Conservation (phyloP, 306 rosid genomes). For the Clitoria ternatea region DNA sequence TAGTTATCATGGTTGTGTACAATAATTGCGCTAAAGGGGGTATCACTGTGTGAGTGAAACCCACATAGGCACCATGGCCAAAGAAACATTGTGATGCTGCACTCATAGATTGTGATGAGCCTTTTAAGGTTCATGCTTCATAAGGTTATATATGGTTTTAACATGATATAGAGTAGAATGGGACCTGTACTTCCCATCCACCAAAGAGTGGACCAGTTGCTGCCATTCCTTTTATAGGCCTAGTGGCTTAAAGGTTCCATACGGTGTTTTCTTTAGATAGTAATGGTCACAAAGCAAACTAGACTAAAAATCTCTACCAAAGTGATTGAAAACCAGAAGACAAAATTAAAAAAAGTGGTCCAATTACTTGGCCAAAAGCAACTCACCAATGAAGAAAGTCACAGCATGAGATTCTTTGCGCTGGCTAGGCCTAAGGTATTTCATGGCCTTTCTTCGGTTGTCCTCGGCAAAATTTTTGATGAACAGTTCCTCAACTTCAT, state of each 20-base stretch:
- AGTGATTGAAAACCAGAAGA: conserved; percentile 30
- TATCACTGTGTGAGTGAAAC: conserved; percentile 27
- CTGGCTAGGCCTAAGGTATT: conserved; percentile 83
- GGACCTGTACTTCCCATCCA: conserved; percentile 48
- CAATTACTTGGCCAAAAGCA: conserved; percentile 13
- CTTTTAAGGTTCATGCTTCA: conserved; percentile 33
- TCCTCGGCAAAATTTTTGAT: conserved; percentile 63
- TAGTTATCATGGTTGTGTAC: not conserved
- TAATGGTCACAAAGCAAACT: conserved; percentile 43
- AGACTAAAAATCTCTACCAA: conserved; percentile 34
- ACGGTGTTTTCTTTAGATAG: conserved; percentile 29
- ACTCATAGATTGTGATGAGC: conserved; percentile 24
- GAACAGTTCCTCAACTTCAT: conserved; percentile 88
- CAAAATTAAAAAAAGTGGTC: conserved; percentile 10
- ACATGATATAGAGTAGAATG: conserved; percentile 30
- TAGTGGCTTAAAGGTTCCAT: conserved; percentile 62
- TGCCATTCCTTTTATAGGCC: conserved; percentile 31
- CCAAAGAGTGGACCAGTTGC: conserved; percentile 39
- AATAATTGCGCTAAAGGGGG: not conserved
- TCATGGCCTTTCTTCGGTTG: conserved; percentile 88
- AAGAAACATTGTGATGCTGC: conserved; percentile 26
- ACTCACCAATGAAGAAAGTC: conserved; percentile 91
- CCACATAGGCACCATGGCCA: conserved; percentile 23
- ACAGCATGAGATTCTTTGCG: conserved; percentile 76
- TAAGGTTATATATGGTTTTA: conserved; percentile 24